Percentiles rank a stretch among this genome's conserved stretches.
Evolutionary conservation across 148 eudicot genomes (phyloP).

Genomic region (Silene conica): DNA sequence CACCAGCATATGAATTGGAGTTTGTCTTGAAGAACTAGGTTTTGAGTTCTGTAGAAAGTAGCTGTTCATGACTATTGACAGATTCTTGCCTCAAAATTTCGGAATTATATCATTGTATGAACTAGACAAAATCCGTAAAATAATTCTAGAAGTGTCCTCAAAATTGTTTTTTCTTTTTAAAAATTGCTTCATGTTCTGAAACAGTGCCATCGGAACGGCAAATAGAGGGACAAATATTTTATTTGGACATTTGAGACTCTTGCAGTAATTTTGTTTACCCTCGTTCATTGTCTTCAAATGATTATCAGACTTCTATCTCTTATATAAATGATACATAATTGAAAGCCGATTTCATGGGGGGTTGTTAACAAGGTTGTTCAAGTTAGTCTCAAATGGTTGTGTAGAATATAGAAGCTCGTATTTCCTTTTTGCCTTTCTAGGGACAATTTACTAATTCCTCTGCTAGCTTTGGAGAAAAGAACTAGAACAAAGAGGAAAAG

Average conservation of each 20-base stretch:
- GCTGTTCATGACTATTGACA: neutral
- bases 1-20: neutral
- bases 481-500: neutral
- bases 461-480: neutral
- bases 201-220: neutral
- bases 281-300: neutral
- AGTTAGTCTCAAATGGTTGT: too few species aligned
- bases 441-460: neutral
- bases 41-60: neutral
- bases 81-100: neutral
- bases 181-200: neutral
- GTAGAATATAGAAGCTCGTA: neutral
- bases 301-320: neutral
- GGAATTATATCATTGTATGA: neutral
- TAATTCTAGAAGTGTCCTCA: neutral
- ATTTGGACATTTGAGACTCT: neutral
- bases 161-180: too few species aligned
- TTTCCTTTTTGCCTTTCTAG: neutral
- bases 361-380: too few species aligned
- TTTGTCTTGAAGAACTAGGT: too few species aligned
- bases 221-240: neutral
- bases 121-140: neutral
- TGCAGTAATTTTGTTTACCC: neutral
- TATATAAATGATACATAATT: too few species aligned
- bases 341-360: too few species aligned